A percentile compares a stretch with the other conserved stretches of the same genome.
phyloP scores from a whole-genome alignment of 116 monocot genomes.

The Thalassia testudinum region DNA sequence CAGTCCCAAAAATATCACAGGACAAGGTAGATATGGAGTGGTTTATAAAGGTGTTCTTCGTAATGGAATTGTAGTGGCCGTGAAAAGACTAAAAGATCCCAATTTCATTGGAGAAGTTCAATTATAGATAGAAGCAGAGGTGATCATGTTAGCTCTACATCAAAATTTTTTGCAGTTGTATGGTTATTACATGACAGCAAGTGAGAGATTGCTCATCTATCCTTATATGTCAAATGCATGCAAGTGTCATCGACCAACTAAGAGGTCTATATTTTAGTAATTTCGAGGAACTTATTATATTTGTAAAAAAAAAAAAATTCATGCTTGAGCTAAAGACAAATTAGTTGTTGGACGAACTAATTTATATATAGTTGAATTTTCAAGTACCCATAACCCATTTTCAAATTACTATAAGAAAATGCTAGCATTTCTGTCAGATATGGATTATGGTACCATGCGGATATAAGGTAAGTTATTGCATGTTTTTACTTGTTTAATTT shows the following conservation, averaged over 20 bases:
- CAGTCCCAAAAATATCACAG: constrained; percentile 67
- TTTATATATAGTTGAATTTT: too few relatives aligned
- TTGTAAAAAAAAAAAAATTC: too few relatives aligned
- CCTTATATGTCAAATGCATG: constrained; percentile 97
- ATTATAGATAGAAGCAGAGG: constrained; percentile 96
- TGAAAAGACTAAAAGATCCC: constrained; percentile 88
- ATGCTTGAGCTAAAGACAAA: too few relatives aligned
- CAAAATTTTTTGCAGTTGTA: constrained; percentile 65
- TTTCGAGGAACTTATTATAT: too few relatives aligned
- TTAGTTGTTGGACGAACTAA: too few relatives aligned
- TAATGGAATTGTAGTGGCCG: constrained; percentile 60
- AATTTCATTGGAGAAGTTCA: constrained; percentile 80
- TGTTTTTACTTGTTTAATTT: too few relatives aligned
- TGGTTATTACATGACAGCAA: constrained; percentile 85
- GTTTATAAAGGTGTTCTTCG: constrained; percentile 76
- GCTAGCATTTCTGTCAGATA: too few relatives aligned
- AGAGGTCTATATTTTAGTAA: constrained; percentile 59
- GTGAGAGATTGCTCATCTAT: constrained; percentile 77
- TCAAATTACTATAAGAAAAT: too few relatives aligned
- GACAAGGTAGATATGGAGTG: constrained; percentile 89
- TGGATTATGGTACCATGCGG: too few relatives aligned
- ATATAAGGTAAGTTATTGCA: too few relatives aligned
- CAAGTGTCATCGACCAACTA: constrained; percentile 86
- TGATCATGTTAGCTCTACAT: constrained; percentile 92
- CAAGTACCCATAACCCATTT: too few relatives aligned